These are phyloP conservation scores for Tricholoma sp. DNA, from an alignment of 768 basidiomycete species.

Conservation along the genomic window DNA sequence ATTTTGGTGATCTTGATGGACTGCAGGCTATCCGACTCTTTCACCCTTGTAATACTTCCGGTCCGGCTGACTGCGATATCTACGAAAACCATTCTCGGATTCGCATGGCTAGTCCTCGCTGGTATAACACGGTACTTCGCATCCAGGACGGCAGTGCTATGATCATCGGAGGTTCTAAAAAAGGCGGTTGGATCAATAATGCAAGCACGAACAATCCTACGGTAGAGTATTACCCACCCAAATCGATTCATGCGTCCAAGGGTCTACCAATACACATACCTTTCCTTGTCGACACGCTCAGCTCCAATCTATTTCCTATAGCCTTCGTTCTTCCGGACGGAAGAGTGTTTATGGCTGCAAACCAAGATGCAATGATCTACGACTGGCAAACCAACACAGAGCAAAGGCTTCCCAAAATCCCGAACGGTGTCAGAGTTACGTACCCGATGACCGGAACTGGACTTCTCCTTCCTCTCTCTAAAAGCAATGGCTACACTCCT, in stretches of 20 bases:
- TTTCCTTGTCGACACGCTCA: constrained; percentile 68
- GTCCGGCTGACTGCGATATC: constrained; percentile 49
- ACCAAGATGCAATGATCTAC: constrained; percentile 75
- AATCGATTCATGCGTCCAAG: constrained; percentile 59
- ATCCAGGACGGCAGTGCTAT: constrained; percentile 76
- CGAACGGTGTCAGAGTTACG: constrained; percentile 75
- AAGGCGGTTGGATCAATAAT: constrained; percentile 86
- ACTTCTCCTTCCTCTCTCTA: constrained; percentile 66
- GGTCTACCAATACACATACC: constrained; percentile 61
- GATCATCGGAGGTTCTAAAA: constrained; percentile 77
- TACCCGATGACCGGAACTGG: constrained; percentile 81
- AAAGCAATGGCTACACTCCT: constrained; percentile 55
- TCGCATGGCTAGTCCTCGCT: constrained; percentile 73
- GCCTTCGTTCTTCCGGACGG: constrained; percentile 70
- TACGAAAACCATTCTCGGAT: constrained; percentile 60
- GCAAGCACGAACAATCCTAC: constrained; percentile 77
- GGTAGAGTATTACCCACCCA: constrained; percentile 79
- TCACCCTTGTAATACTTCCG: constrained; percentile 52
- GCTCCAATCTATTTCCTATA: constrained; percentile 81
- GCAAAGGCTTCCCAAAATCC: constrained; percentile 57
- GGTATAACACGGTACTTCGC: constrained; percentile 74
- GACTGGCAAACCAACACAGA: constrained; percentile 66
- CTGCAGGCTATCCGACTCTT: constrained; percentile 71
- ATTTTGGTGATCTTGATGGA: constrained; percentile 74
- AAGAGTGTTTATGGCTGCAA: constrained; percentile 70